These are phyloP conservation scores for Chernovozyma sophiae-reginae DNA, from an alignment of 1,139 yeast genomes.

Conservation along the genomic window DNA sequence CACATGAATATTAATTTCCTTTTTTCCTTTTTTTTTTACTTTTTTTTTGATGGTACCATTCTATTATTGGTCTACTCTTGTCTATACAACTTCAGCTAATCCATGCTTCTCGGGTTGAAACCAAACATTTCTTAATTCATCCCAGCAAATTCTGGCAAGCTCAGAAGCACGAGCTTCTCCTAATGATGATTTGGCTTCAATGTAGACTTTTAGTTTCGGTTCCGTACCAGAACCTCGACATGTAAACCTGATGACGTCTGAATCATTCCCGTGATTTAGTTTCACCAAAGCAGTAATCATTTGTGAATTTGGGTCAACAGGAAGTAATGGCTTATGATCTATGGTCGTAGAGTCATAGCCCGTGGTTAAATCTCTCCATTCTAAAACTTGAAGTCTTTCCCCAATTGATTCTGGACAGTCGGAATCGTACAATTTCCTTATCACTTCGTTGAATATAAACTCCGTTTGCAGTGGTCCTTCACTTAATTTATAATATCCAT, in stretches of 20 bases:
- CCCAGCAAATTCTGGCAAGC: slow-evolving; percentile 71
- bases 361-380: slow-evolving; percentile 80
- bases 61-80: too few relatives aligned
- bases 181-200: slow-evolving; percentile 61
- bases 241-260: slow-evolving; percentile 62
- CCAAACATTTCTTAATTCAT: slow-evolving; percentile 51
- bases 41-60: too few relatives aligned
- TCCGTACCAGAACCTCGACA: slow-evolving; percentile 96
- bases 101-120: slow-evolving; percentile 48
- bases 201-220: slow-evolving; percentile 88
- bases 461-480: slow-evolving; percentile 44
- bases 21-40: too few relatives aligned
- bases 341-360: slow-evolving; percentile 74
- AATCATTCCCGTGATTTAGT: slow-evolving; percentile 18
- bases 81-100: slow-evolving; percentile 32
- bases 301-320: slow-evolving; percentile 68
- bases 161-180: slow-evolving; percentile 41
- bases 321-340: slow-evolving; percentile 58
- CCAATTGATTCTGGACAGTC: slow-evolving; percentile 47
- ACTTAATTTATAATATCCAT: slow-evolving; percentile 76
- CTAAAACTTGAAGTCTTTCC: slow-evolving; percentile 40
- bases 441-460: slow-evolving; percentile 44
- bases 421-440: slow-evolving; percentile 41
- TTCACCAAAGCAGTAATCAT: slow-evolving; percentile 70
- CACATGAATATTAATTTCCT: too few relatives aligned